A percentile compares a stretch with the other conserved stretches of the same genome.
Evolutionary conservation across 1,284 basidiomycete genomes (phyloP).

Genomic region (Chalciporus sp.): DNA sequence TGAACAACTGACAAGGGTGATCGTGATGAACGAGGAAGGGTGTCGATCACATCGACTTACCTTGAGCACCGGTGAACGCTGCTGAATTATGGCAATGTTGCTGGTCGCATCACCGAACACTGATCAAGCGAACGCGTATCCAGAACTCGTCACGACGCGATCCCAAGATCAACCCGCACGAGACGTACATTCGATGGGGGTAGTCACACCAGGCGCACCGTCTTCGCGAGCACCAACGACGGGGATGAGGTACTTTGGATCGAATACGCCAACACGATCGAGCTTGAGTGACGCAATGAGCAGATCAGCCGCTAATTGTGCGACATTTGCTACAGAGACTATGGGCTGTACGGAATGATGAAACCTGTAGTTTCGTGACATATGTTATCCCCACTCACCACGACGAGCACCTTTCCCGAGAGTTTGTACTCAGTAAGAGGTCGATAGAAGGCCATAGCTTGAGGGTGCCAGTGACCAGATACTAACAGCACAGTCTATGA

Average conservation of each 20-base stretch:
- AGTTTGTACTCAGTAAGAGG: conserved; percentile 37
- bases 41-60: conserved; percentile 36
- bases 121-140: conserved; percentile 29
- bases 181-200: conserved; percentile 70
- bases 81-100: conserved; percentile 65
- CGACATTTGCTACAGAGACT: conserved; percentile 79
- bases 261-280: conserved; percentile 59
- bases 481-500: too few species aligned
- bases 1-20: conserved; percentile 50
- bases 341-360: conserved; percentile 55
- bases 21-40: conserved; percentile 1
- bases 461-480: too few species aligned
- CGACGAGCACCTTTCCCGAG: conserved; percentile 49
- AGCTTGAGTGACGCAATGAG: conserved; percentile 68
- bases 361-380: conserved; percentile 6
- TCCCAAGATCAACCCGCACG: background rate
- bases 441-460: conserved; percentile 42
- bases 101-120: conserved; percentile 61
- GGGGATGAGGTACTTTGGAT: conserved; percentile 64
- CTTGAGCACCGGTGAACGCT: conserved; percentile 76
- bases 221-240: conserved; percentile 69
- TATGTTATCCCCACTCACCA: conserved; percentile 40
- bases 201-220: conserved; percentile 58
- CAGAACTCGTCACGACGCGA: background rate
- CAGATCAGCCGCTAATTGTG: conserved; percentile 75